phyloP scores from a whole-genome alignment of 345 rosid species.

The Populus davidiana region DNA sequence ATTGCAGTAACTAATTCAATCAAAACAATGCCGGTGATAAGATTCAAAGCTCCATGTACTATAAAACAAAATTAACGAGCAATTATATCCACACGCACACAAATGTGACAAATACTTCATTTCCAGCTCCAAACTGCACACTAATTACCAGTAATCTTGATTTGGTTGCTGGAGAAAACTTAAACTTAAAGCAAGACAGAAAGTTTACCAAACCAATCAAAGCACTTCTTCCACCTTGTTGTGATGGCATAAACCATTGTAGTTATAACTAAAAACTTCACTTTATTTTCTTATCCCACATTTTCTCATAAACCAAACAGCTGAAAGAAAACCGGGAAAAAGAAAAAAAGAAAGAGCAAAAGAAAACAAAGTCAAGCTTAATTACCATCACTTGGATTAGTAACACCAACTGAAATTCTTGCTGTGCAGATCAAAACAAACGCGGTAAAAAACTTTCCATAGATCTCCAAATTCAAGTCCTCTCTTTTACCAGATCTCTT shows the following conservation, averaged over 20 bases:
- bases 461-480: conserved; percentile 47
- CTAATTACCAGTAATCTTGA: background rate
- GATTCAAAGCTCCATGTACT: conserved; percentile 13
- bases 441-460: conserved; percentile 35
- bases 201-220: background rate
- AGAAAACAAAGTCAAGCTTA: background rate
- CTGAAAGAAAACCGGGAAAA: background rate
- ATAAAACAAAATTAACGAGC: background rate
- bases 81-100: background rate
- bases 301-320: conserved; percentile 6
- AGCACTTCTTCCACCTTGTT: background rate
- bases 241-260: background rate
- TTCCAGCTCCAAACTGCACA: background rate
- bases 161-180: background rate
- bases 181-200: background rate
- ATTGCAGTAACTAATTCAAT: conserved; percentile 76
- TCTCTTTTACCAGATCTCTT: conserved; percentile 47
- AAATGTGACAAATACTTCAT: background rate
- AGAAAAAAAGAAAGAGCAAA: background rate
- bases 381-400: conserved; percentile 79
- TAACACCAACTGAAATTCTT: conserved; percentile 49
- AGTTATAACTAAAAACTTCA: background rate
- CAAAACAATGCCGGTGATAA: conserved; percentile 36
- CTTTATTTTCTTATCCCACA: background rate
- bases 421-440: conserved; percentile 57